phyloP scores from a whole-genome alignment of 2,329 filamentous ascomycete genomes.

The Xylariomycetidae sp. region DNA sequence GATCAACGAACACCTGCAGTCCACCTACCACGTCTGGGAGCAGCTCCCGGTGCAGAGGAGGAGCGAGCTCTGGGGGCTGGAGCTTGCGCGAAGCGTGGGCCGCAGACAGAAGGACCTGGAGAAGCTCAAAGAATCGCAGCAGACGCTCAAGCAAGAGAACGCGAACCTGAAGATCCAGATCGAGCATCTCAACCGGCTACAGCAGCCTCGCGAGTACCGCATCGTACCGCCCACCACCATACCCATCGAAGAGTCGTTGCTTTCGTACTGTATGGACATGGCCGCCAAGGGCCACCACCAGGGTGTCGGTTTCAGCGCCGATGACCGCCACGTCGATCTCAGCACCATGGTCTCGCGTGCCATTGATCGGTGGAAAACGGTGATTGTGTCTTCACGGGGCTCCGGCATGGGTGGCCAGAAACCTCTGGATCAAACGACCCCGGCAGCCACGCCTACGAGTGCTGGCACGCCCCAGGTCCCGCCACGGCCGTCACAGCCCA shows the following conservation, averaged over 20 bases:
- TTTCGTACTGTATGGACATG: conserved; percentile 41
- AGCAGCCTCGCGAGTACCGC: conserved; percentile 56
- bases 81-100: conserved; percentile 54
- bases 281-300: conserved; percentile 33
- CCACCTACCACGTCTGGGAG: conserved; percentile 72
- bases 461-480: conserved; percentile 12
- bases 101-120: conserved; percentile 50
- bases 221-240: conserved; percentile 46
- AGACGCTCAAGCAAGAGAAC: conserved; percentile 49
- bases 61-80: conserved; percentile 54
- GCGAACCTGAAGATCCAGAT: conserved; percentile 51
- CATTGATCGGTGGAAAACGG: conserved; percentile 57
- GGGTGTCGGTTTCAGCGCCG: conserved; percentile 39
- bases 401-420: conserved; percentile 46
- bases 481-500: conserved; percentile 9
- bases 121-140: conserved; percentile 43
- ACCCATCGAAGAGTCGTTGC: conserved; percentile 42
- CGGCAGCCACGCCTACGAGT: conserved; percentile 14
- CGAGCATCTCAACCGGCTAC: conserved; percentile 51
- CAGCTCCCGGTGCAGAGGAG: conserved; percentile 50
- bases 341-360: conserved; percentile 45
- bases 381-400: conserved; percentile 47
- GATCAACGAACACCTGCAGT: conserved; percentile 68
- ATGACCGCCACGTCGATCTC: conserved; percentile 48
- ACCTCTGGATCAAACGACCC: conserved; percentile 34